These are phyloP conservation scores for Rhynchosporium graminicola DNA, from an alignment of 2,329 filamentous ascomycete species.

Conservation along the genomic window DNA sequence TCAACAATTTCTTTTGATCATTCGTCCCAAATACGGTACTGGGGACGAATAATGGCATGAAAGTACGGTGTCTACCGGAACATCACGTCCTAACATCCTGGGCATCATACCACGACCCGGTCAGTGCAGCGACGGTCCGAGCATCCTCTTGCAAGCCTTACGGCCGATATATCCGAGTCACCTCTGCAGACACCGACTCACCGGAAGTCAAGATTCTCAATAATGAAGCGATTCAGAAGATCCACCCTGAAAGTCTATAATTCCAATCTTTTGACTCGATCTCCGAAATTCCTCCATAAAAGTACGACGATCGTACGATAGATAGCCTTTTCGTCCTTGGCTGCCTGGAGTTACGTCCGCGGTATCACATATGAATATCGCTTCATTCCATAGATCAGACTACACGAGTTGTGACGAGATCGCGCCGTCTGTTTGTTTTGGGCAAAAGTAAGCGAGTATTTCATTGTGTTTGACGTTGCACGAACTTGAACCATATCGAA, in stretches of 20 bases:
- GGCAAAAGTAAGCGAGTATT: conserved; percentile 2
- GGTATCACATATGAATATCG: not conserved
- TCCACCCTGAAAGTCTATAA: not conserved
- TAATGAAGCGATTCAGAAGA: not conserved
- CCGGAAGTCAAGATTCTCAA: conserved; percentile 4
- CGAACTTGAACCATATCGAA: conserved; percentile 4
- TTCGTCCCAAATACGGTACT: conserved; percentile 3
- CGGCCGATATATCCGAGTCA: conserved; percentile 2
- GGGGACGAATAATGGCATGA: not conserved
- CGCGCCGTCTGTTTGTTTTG: not conserved
- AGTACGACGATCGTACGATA: not conserved
- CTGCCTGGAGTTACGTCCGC: not conserved
- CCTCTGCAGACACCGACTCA: not conserved
- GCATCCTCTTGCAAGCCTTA: not conserved
- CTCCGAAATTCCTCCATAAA: not conserved
- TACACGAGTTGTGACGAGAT: not conserved
- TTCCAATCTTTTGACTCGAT: not conserved
- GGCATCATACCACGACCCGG: not conserved
- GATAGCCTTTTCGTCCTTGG: not conserved
- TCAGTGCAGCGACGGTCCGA: not conserved
- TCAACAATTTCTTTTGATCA: not conserved
- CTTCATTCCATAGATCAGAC: not conserved
- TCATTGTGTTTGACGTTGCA: conserved; percentile 3
- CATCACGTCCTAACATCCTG: not conserved
- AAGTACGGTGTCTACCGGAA: not conserved